Evolutionary conservation across 768 basidiomycete species (phyloP), one percentile per base, ranked within the genome.

Genomic region (Ramaria sp.): DNA sequence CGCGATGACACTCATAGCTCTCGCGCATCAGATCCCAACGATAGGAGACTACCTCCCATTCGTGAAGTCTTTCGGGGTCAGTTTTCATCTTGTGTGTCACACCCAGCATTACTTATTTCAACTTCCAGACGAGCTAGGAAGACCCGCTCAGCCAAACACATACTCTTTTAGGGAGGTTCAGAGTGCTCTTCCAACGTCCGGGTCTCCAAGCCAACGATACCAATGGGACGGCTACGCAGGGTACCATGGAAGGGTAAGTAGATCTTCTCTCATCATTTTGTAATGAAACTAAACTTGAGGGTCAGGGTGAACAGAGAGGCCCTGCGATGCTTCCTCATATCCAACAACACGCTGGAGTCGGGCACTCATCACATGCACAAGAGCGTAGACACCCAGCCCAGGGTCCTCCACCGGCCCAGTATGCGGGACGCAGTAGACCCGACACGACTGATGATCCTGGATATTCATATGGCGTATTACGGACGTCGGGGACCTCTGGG

Each of bases 61-160:
- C 41, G 53, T 22, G 53, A 54, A 54, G 53, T 54, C 13, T 54
- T 54, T 33, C 42, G 42, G n/a, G 42, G 42, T 43, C 20, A 43
- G 42, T 43, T 7, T 19, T 17, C 1, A 17, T 7, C 17, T 22
- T 43, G 13, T 13, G 9, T 13, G 7, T 2, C 42, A 13, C 20
- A 9, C 6, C 41, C 41, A 42, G 19, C 42, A n/a, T 13, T 43
- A n/a, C 7, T 43, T 2, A 13, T 5, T 22, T 43, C n/a, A 43
- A 43, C 42, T 43, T 43, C 11, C 20, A 43, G 42, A 43, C 13
- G 42, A 43, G n/a, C 42, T 43, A 19, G 42, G 20, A n/a, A 9
- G 42, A 9, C 42, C 42, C 15, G 31, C 39, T 30, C 39, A n/a
- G n/a, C 53, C 42, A n/a, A 19, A 9, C 42, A 1, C 42, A 43